These are phyloP conservation scores for Euphorbia corollata DNA, from an alignment of 441 rosid species.

Conservation along the genomic window DNA sequence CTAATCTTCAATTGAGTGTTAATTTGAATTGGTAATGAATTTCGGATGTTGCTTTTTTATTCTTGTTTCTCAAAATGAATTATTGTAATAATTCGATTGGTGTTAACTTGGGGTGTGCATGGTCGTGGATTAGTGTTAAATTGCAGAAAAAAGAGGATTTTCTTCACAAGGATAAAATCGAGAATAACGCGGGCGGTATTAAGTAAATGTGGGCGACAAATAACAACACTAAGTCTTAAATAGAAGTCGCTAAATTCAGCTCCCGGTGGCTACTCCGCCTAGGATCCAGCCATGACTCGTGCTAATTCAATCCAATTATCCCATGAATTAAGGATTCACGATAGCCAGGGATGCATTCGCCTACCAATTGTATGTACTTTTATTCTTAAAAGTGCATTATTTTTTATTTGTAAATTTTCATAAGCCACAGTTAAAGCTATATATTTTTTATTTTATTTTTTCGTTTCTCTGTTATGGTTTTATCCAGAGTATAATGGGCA, in stretches of 20 bases:
- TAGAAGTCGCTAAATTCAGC: conserved; percentile 15
- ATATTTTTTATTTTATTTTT: background rate
- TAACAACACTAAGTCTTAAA: conserved; percentile 10
- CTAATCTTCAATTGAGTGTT: too few species aligned
- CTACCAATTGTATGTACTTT: conserved; percentile 34
- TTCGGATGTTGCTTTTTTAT: too few species aligned
- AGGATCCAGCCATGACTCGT: conserved; percentile 38
- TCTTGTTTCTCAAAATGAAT: too few species aligned
- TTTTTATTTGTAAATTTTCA: background rate
- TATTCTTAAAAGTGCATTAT: background rate
- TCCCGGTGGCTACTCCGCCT: conserved; percentile 21
- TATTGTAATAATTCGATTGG: too few species aligned
- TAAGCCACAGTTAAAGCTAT: background rate
- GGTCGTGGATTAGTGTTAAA: too few species aligned
- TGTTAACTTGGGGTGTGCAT: too few species aligned
- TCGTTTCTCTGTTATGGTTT: background rate
- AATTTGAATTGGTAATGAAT: too few species aligned
- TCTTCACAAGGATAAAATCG: too few species aligned
- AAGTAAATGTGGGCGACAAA: too few species aligned
- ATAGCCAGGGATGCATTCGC: conserved; percentile 28
- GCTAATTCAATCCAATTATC: conserved; percentile 46
- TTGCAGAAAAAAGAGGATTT: too few species aligned
- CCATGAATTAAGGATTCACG: conserved; percentile 38
- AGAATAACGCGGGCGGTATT: too few species aligned
- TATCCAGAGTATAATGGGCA: conserved; percentile 39